Conservation (phyloP, 2,329 filamentous ascomycete genomes). For the Samsoniella hepiali region DNA sequence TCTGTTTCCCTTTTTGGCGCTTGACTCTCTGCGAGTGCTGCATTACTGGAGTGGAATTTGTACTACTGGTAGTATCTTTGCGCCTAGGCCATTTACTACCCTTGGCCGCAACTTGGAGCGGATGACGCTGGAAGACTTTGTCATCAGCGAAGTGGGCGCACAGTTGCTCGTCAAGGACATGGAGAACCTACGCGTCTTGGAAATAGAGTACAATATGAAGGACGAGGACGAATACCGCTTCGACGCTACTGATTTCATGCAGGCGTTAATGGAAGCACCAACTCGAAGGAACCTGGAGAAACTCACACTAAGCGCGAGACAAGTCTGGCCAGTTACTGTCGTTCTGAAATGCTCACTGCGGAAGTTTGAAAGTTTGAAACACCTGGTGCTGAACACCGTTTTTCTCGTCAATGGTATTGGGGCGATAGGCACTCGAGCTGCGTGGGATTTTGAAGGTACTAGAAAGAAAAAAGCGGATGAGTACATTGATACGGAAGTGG, state of each 20-base stretch:
- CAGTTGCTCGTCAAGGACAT: neutral
- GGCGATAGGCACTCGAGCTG: neutral
- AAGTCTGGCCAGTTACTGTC: neutral
- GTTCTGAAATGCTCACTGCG: neutral
- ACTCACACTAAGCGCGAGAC: neutral
- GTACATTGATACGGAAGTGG: neutral
- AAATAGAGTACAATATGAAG: neutral
- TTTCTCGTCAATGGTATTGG: slow-evolving; percentile 1
- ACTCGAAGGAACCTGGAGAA: neutral
- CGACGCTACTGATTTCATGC: neutral
- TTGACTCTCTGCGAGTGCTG: slow-evolving; percentile 4
- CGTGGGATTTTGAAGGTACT: too few species aligned
- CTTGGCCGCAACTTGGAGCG: neutral
- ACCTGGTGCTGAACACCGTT: neutral
- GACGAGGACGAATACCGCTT: neutral
- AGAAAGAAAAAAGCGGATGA: neutral
- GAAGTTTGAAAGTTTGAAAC: neutral
- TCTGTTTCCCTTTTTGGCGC: slow-evolving; percentile 11
- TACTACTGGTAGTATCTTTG: neutral
- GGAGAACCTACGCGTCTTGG: neutral
- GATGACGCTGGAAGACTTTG: neutral
- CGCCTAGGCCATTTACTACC: neutral
- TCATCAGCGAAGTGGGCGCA: neutral
- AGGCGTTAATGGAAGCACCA: neutral
- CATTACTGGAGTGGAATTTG: neutral